These are phyloP conservation scores for Ephemerocybe angulata DNA, from an alignment of 768 basidiomycete genomes.

Conservation along the genomic window DNA sequence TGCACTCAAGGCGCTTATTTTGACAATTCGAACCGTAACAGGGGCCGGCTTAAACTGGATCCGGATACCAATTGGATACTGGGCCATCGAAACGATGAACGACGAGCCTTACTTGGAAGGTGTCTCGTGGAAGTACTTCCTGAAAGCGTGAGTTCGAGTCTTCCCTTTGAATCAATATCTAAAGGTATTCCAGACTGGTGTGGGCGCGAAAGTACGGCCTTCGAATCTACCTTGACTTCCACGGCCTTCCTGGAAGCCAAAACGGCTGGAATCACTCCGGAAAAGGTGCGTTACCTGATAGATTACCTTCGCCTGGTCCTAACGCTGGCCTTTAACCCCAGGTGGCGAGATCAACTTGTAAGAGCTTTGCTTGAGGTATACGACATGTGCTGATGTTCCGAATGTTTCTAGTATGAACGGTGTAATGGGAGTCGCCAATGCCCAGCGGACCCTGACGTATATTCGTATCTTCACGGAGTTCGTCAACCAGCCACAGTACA, in stretches of 20 bases:
- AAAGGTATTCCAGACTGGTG: too few relatives aligned
- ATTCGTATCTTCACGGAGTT: constrained; percentile 71
- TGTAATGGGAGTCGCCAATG: constrained; percentile 78
- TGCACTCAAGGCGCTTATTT: too few relatives aligned
- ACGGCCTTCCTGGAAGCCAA: constrained; percentile 75
- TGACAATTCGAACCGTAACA: too few relatives aligned
- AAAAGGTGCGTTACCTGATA: too few relatives aligned
- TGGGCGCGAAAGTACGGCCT: constrained; percentile 91
- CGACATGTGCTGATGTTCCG: constrained; percentile 3
- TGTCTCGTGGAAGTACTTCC: constrained; percentile 79
- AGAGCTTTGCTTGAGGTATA: constrained; percentile 50
- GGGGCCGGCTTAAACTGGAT: constrained; percentile 85
- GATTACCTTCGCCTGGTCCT: too few relatives aligned
- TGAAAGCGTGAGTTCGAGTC: constrained; percentile 66
- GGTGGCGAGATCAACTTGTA: too few relatives aligned
- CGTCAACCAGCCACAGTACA: constrained; percentile 55
- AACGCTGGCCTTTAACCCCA: too few relatives aligned
- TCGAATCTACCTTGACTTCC: constrained; percentile 74
- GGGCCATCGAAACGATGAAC: constrained; percentile 75
- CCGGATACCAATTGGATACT: constrained; percentile 76
- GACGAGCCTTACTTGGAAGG: constrained; percentile 74
- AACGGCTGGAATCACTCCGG: too few relatives aligned
- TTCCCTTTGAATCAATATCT: too few relatives aligned
- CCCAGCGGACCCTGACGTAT: constrained; percentile 66
- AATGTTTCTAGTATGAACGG: constrained; percentile 49